Evolutionary conservation across 441 rosid species (phyloP), one percentile per base, ranked within the genome.

Genomic region (Isatis lusitanica): DNA sequence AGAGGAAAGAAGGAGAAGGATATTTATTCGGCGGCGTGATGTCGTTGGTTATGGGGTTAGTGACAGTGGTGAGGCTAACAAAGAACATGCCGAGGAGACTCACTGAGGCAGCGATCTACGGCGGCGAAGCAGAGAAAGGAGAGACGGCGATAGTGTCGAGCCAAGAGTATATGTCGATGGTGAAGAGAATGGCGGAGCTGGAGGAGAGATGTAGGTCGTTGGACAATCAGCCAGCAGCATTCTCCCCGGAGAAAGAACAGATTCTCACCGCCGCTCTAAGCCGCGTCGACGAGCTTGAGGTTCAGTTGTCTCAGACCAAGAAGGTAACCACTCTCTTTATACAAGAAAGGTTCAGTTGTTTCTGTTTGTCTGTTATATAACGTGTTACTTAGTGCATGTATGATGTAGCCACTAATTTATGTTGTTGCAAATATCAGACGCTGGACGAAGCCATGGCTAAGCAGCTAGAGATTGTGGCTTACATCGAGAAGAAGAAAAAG

Each of bases 241-340:
- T 93, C 83, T 80, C 90, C 0, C 85, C 86, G 0, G 96, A 89
- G 74, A 91, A 89, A 67, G 96, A 89, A 85, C 86, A 83, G 75
- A 79, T 89, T 87, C 77, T 93, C 67, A 78, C 75, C 53, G 80
- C 85, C 9, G 93, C 97, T 11, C 38, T 91, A 1, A 81, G 66
- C 76, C 88, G 96, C 0, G 87, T 89, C 5, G 81, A 79, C 44
- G 63, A 70, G 63, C 85, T 93, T 15, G 98, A 89, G 74, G 68
- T 77, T 50, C 87, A 89, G 81, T 79, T 93, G 39, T 63, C 87
- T 26, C 74, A 81, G 35, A 78, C 94, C 63, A 89, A 83, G 79
- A 91, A 85, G 93, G 98, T 88, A 57, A 51, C 17, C 26, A 30
- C 9, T 39, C 28, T 38, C 57, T 48, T 16, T n/a, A n/a, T n/a